Conservation (phyloP, 768 basidiomycete genomes). For the Tulasnella sp. region DNA sequence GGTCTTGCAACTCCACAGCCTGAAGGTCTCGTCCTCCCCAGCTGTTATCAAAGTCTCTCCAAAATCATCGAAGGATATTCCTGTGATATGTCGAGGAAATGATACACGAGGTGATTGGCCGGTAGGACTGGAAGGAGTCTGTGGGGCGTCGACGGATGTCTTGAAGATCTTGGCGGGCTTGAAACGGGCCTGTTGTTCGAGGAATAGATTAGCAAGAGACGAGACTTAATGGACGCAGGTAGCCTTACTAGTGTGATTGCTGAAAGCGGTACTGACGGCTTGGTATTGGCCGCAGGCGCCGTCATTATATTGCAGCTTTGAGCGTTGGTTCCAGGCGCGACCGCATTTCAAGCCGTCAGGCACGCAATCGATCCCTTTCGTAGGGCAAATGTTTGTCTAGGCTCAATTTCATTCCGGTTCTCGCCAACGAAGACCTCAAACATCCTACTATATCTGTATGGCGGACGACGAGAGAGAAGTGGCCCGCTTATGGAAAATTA, state of each 20-base stretch:
- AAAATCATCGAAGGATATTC: conserved; percentile 80
- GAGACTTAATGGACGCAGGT: neutral
- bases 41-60: conserved; percentile 82
- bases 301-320: conserved; percentile 1
- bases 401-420: conserved; percentile 10
- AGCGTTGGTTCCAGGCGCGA: neutral
- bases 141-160: conserved; percentile 50
- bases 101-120: conserved; percentile 29
- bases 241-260: conserved; percentile 10
- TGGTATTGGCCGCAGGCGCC: conserved; percentile 9
- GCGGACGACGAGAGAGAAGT: conserved; percentile 28
- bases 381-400: conserved; percentile 2
- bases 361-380: no score
- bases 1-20: conserved; percentile 75
- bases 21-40: conserved; percentile 85
- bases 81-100: conserved; percentile 64
- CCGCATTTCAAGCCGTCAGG: no score
- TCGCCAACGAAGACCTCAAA: conserved; percentile 2
- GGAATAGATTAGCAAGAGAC: neutral
- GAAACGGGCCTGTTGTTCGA: conserved; percentile 53
- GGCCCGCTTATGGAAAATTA: conserved; percentile 87
- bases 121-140: conserved; percentile 35
- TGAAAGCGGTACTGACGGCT: conserved; percentile 15
- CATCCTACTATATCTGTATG: neutral
- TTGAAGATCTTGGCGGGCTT: conserved; percentile 89